Percentiles rank a stretch among this genome's conserved stretches.
Conservation (phyloP, 1,284 basidiomycete genomes). For the Rhodotorula sp. region DNA sequence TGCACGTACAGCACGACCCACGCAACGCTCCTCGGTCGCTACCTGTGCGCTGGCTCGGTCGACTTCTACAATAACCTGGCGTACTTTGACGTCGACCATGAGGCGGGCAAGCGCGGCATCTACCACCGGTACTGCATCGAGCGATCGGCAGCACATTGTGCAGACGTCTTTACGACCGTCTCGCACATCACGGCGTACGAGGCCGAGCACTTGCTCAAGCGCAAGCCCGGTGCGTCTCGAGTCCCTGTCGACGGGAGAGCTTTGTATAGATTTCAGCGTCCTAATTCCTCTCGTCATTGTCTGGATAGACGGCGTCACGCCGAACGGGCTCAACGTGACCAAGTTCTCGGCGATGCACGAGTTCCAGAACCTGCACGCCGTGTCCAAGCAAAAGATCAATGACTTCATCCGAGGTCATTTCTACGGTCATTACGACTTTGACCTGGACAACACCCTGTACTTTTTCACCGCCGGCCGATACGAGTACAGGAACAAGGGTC, state of each 20-base stretch:
- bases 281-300: not conserved
- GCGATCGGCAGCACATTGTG: conserved; percentile 86
- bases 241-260: not conserved
- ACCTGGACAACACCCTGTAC: conserved; percentile 88
- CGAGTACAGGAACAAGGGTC: conserved; percentile 98
- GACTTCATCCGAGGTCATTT: conserved; percentile 97
- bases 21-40: conserved; percentile 95
- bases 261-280: not conserved
- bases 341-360: conserved; percentile 95
- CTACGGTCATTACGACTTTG: conserved; percentile 65
- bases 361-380: conserved; percentile 86
- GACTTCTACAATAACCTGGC: conserved; percentile 99
- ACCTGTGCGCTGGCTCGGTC: conserved; percentile 93
- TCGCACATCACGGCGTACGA: conserved; percentile 98
- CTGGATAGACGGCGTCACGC: conserved; percentile 78
- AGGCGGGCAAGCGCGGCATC: conserved; percentile 97
- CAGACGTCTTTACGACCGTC: conserved; percentile 97
- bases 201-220: conserved; percentile 89
- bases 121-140: conserved; percentile 90
- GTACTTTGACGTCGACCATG: conserved; percentile 99
- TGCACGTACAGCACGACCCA: conserved; percentile 69
- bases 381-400: conserved; percentile 92
- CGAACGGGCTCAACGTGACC: conserved; percentile 96
- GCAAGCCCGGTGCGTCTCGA: conserved; percentile 65
- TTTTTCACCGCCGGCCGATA: conserved; percentile 99